Conservation (phyloP, 2,329 filamentous ascomycete species). For the Pestalotiopsis sp. region DNA sequence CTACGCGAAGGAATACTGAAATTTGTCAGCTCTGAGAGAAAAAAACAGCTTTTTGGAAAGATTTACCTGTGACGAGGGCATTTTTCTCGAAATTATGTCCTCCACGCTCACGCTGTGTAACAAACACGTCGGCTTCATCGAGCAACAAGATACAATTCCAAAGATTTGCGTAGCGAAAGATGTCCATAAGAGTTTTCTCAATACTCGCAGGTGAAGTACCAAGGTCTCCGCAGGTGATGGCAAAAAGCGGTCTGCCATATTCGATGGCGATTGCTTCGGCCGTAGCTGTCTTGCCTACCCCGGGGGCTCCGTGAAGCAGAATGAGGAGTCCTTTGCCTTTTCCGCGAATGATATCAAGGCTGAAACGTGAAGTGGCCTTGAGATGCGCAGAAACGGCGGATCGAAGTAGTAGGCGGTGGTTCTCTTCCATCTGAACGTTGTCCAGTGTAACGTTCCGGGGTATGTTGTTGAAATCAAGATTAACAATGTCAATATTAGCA, state of each 20-base stretch:
- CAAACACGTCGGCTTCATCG: constrained; percentile 30
- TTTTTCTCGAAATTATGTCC: constrained; percentile 33
- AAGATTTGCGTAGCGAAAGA: constrained; percentile 39
- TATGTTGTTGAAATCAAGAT: too few relatives aligned
- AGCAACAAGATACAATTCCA: constrained; percentile 31
- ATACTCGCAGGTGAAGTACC: constrained; percentile 41
- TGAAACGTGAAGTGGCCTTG: background rate
- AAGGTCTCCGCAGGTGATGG: constrained; percentile 50
- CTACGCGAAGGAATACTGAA: constrained; percentile 36
- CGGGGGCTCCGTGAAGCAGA: constrained; percentile 46
- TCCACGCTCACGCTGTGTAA: constrained; percentile 23
- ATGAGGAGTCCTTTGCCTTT: constrained; percentile 46
- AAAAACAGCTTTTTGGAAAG: too few relatives aligned
- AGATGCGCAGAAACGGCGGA: too few relatives aligned
- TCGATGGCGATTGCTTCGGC: constrained; percentile 42
- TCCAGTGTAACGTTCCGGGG: too few relatives aligned
- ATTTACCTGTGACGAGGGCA: constrained; percentile 25
- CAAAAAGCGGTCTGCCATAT: constrained; percentile 44
- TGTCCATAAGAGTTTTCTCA: constrained; percentile 38
- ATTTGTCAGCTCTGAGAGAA: too few relatives aligned
- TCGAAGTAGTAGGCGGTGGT: too few relatives aligned
- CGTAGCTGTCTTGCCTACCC: constrained; percentile 49
- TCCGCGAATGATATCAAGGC: constrained; percentile 43
- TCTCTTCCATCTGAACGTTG: too few relatives aligned
- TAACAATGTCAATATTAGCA: too few relatives aligned